Base-by-base conservation (phyloP, 2,329 filamentous ascomycete genomes). In the Beauveria asiatica region DNA sequence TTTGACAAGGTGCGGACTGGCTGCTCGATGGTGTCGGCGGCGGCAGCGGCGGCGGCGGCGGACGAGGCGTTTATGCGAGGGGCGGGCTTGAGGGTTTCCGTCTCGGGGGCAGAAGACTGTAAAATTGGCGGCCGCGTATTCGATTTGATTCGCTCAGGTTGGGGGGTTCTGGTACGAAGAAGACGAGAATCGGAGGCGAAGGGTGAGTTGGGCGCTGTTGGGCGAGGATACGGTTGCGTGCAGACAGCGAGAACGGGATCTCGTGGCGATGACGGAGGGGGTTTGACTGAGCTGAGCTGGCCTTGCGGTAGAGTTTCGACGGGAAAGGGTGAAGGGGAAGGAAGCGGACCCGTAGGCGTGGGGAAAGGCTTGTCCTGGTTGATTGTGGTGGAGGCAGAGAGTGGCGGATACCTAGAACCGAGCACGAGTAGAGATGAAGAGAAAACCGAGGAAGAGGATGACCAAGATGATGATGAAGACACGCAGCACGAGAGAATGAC, bases 281-380 rank as follows among this genome's bases (percentile, higher is more conserved):
- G 56, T 39, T 58, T 58, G 33, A 13, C 46, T 55, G 19, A 37
- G 30, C 48, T 51, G 41, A 27, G 42, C n/a, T 57, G 54, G 54
- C 27, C 25, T 4, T 11, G 23, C 30, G 44, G 23, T 23, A 57
- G 54, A 48, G 44, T 48, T 57, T 57, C 42, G 54, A 44, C 46
- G 10, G 56, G 56, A 58, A 54, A 54, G 57, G 57, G 57, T 60
- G 50, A 60, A 49, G 42, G 41, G 41, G 57, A 55, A 41, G 7
- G 44, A 49, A 60, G 57, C 50, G 57, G 57, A 54, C 42, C 57
- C 57, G 39, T 53, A 1, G 39, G 52, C 53, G 57, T 60, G 57
- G 57, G 57, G 57, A 54, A 60, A 41, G 45, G 48, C 57, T 37
- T 54, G 56, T 48, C 57, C 27, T 49, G 27, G 33, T 41, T 3